phyloP scores from a whole-genome alignment of 1,284 basidiomycete genomes.

The Malassezia yamatoensis region DNA sequence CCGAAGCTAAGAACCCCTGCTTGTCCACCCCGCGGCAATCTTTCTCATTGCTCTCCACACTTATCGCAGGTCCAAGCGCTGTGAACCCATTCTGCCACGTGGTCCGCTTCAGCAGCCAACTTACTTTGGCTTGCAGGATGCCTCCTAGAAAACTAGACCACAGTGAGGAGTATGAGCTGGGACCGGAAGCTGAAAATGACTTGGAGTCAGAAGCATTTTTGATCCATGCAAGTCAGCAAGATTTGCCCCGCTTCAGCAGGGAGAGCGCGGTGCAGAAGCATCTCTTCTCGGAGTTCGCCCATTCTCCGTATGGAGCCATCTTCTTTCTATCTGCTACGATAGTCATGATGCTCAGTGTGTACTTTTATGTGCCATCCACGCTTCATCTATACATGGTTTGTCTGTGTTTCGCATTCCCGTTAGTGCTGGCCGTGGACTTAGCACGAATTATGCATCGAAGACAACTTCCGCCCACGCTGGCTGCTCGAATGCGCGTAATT shows the following conservation, averaged over 20 bases:
- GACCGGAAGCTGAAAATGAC: not conserved
- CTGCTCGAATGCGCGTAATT: not conserved
- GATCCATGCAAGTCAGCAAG: too few species aligned
- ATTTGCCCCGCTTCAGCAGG: not conserved
- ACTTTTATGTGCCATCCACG: conserved; percentile 20
- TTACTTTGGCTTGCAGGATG: too few species aligned
- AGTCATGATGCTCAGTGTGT: not conserved
- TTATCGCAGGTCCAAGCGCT: too few species aligned
- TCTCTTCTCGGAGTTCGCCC: not conserved
- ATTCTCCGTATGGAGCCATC: not conserved
- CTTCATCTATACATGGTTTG: conserved; percentile 15
- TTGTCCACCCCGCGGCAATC: too few species aligned
- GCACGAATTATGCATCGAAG: not conserved
- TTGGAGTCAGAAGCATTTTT: not conserved
- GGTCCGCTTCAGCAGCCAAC: too few species aligned
- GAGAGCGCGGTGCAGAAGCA: not conserved
- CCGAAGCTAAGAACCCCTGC: too few species aligned
- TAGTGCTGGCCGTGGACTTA: conserved; percentile 2
- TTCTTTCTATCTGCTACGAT: not conserved
- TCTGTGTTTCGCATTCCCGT: conserved; percentile 14
- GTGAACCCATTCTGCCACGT: too few species aligned
- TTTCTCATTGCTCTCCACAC: too few species aligned
- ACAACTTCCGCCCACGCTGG: not conserved
- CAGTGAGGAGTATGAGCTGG: not conserved
- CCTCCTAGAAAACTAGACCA: too few species aligned